Evolutionary conservation across 495 filamentous ascomycete species (phyloP).

Genomic region (Aspergillus conjunctus): DNA sequence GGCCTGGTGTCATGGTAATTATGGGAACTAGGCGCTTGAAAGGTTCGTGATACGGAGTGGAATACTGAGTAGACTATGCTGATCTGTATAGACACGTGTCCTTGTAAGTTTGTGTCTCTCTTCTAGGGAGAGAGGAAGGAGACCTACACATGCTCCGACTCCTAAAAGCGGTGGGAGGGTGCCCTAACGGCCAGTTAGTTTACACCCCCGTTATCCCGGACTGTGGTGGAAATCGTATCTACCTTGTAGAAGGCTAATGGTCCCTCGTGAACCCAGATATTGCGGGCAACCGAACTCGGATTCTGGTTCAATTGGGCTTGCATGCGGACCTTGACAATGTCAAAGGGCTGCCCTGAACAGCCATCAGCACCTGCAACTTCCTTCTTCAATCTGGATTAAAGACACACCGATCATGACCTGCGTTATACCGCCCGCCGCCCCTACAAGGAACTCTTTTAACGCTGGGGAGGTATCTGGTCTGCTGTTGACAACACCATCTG

Average conservation of each 20-base stretch:
- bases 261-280: conserved; percentile 76
- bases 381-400: neutral
- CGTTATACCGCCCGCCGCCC: conserved; percentile 78
- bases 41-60: conserved; percentile 66
- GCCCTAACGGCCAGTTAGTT: conserved; percentile 40
- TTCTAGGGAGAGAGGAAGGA: no score
- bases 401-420: conserved; percentile 72
- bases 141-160: conserved; percentile 77
- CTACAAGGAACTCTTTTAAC: conserved; percentile 75
- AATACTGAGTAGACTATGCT: conserved; percentile 88
- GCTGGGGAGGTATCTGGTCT: neutral
- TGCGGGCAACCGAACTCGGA: conserved; percentile 65
- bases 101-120: no score
- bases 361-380: neutral
- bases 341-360: conserved; percentile 75
- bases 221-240: no score
- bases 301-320: conserved; percentile 71
- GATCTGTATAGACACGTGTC: conserved; percentile 2
- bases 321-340: conserved; percentile 87
- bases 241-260: conserved; percentile 64
- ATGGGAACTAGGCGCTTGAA: conserved; percentile 3
- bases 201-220: no score
- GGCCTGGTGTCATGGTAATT: conserved; percentile 3
- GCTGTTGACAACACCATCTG: neutral
- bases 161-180: conserved; percentile 81